Conservation (phyloP, 1,284 basidiomycete species). For the Schizophyllum commune region DNA sequence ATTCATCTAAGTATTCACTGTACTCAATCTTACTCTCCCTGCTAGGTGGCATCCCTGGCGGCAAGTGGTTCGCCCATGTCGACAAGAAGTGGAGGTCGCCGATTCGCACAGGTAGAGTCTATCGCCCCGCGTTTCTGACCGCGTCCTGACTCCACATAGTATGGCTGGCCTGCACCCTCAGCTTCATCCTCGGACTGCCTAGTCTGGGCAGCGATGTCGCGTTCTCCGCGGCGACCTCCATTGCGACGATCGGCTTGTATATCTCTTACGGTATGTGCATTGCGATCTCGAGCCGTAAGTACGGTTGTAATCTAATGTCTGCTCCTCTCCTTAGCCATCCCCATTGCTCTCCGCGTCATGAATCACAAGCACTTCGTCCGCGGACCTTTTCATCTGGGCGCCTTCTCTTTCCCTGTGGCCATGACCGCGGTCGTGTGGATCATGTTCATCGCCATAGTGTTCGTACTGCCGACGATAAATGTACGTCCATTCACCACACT, state of each 20-base stretch:
- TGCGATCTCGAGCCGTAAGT: neutral
- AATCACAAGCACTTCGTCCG: constrained; percentile 51
- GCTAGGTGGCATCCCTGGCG: constrained; percentile 48
- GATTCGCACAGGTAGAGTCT: constrained; percentile 50
- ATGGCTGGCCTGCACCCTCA: constrained; percentile 72
- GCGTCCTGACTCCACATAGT: constrained; percentile 28
- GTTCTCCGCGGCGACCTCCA: constrained; percentile 67
- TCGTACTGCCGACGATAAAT: constrained; percentile 60
- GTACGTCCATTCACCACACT: constrained; percentile 21
- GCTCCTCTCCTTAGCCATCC: constrained; percentile 40
- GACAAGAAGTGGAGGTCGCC: constrained; percentile 51
- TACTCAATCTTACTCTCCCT: too few species aligned
- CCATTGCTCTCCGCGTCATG: constrained; percentile 57
- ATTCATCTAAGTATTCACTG: too few species aligned
- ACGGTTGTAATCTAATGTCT: neutral
- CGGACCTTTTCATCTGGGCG: constrained; percentile 67
- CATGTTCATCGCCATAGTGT: constrained; percentile 54
- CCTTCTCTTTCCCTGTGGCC: constrained; percentile 51
- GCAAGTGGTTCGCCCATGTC: constrained; percentile 60
- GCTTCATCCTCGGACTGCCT: constrained; percentile 66
- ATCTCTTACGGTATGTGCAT: constrained; percentile 53
- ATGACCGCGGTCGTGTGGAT: constrained; percentile 50
- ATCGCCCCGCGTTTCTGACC: neutral
- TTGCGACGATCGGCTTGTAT: constrained; percentile 73
- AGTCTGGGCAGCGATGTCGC: constrained; percentile 66